Evolutionary conservation across 1,139 yeast species (phyloP).

Genomic region (Kurtzmaniella natalensis): DNA sequence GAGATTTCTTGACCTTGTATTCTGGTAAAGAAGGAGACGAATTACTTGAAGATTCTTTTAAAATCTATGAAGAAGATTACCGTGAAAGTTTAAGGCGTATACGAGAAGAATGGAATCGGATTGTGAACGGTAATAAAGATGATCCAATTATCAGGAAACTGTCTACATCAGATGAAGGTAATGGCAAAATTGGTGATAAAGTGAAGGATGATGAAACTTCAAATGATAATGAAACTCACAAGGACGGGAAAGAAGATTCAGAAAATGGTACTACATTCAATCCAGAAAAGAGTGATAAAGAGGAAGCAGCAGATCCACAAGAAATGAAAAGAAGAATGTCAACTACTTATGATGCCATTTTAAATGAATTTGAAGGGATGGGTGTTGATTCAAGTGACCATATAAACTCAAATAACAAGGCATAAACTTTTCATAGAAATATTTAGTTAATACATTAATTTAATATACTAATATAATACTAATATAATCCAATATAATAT

Average conservation of each 20-base stretch:
- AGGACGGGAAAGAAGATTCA: conserved; percentile 13
- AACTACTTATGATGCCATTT: conserved; percentile 9
- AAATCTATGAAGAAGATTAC: not conserved
- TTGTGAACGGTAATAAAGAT: conserved; percentile 4
- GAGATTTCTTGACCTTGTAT: conserved; percentile 49
- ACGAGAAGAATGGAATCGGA: conserved; percentile 3
- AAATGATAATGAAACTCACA: conserved; percentile 16
- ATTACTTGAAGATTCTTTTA: not conserved
- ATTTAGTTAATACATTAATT: too few relatives aligned
- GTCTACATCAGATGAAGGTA: conserved; percentile 1
- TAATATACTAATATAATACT: too few relatives aligned
- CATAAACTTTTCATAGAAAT: too few relatives aligned
- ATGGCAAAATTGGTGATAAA: not conserved
- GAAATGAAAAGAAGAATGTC: conserved; percentile 9
- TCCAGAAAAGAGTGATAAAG: conserved; percentile 3
- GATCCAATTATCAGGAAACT: too few relatives aligned
- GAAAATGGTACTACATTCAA: conserved; percentile 5
- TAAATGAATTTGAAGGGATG: conserved; percentile 12
- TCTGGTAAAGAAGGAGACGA: conserved; percentile 14
- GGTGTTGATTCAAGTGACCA: too few relatives aligned
- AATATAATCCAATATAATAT: too few relatives aligned
- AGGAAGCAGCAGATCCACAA: not conserved
- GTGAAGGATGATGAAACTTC: conserved; percentile 11
- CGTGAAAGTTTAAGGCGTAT: conserved; percentile 9
- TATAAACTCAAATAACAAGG: too few relatives aligned